Base-by-base conservation (phyloP, 1,284 basidiomycete genomes). In the Ustilago cynodontis region DNA sequence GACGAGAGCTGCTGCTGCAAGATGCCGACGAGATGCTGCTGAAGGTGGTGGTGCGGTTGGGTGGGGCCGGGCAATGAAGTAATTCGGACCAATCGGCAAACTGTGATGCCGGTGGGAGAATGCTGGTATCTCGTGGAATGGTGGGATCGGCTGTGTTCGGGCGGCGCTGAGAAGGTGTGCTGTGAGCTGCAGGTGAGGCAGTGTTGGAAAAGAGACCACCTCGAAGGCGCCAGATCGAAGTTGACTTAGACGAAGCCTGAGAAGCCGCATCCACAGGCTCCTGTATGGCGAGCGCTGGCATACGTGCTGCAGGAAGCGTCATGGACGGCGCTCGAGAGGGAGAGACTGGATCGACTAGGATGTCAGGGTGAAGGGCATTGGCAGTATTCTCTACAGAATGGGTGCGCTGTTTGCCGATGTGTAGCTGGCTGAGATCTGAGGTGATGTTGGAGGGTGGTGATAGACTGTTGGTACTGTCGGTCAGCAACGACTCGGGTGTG, bases 21-120 rank as follows among this genome's bases (percentile, higher is more conserved):
- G 72, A 70, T 59, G 62, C 49, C 1, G 66, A 70, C 2, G 72
- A 75, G 29, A 66, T 45, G 50, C 72, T 75, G 72, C 66, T 75
- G 64, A 70, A 70, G 9, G 72, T 75, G 14, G 67, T 57, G 35
- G 66, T 49, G 29, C 72, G 72, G 13, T 63, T 31, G 5, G 67
- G 66, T n/a, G 50, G 66, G n/a, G 59, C 10, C 18, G 59, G 51
- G 9, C 37, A 43, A 18, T 75, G 62, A 29, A 64, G 52, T 22
- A 62, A 31, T 31, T 75, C 72, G 18, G 72, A 70, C 63, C 72
- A 75, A 16, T 63, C 55, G 5, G 72, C 72, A 24, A 75, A 75
- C 8, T 66, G 66, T 7, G 72, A 75, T 26, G 62, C 26, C 22
- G 66, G 67, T 14, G 63, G 33, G 4, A 29, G 41, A 13, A 59